Base-by-base conservation (phyloP, 2,329 filamentous ascomycete genomes). In the Zymoseptoria pseudotritici region DNA sequence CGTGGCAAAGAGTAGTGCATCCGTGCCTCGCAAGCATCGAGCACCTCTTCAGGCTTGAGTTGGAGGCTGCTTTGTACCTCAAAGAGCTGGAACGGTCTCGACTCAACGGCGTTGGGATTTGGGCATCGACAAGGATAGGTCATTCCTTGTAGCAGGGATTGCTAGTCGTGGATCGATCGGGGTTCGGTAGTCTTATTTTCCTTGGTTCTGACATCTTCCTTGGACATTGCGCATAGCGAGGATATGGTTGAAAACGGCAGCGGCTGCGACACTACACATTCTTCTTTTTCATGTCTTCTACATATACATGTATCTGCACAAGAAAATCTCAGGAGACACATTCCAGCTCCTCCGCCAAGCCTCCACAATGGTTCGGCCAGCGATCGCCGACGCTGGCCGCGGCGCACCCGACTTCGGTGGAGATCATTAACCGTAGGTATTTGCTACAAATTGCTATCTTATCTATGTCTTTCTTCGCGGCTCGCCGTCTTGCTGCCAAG, bases 81-180 rank as follows among this genome's bases (percentile, higher is more conserved):
- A 46, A n/a, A 46, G 36, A 46, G 58, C 22, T 46, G 49, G 50
- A 31, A 20, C 42, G 54, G 53, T 56, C 55, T 57, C 58, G 56
- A 46, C 36, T 60, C 50, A 36, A 46, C 56, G 57, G 24, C 19
- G 42, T n/a, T 54, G 56, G 49, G 49, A 26, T 29, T 20, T 20
- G 17, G 19, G 50, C 11, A 19, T 29, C 2, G 36, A 46, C 36
- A 46, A 17, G 36, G 36, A 46, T 46, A 46, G 36, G 36, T 46
- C 5, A 11, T 46, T 13, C 13, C 36, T n/a, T 17, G 36, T 46
- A 7, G 36, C 36, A 46, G 36, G 36, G 36, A 46, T 46, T 6
- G 36, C 36, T 46, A n/a, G 36, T 46, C 36, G 36, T 13, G 36
- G 36, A 46, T 46, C 36, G 36, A 46, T 46, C 36, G 36, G 17